phyloP scores from a whole-genome alignment of 495 filamentous ascomycete genomes.

The Penicillium pulvis region DNA sequence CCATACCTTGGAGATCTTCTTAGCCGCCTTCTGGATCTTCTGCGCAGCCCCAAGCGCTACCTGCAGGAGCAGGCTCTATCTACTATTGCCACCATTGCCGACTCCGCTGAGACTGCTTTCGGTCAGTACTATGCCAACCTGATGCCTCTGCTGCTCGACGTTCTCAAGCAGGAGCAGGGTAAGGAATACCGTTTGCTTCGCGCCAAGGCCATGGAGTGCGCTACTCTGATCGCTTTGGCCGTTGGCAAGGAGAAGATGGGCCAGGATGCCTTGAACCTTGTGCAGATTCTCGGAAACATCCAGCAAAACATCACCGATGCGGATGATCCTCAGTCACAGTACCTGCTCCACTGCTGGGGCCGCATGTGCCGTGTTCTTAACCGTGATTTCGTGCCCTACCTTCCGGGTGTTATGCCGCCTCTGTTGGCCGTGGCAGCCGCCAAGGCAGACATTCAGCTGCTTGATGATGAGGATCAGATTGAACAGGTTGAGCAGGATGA shows the following conservation, averaged over 20 bases:
- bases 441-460: constrained; percentile 94
- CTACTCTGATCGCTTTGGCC: constrained; percentile 92
- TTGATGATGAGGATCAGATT: constrained; percentile 95
- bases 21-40: constrained; percentile 74
- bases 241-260: constrained; percentile 93
- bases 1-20: constrained; percentile 92
- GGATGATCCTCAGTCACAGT: constrained; percentile 95
- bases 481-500: constrained; percentile 93
- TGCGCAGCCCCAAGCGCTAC: constrained; percentile 89
- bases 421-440: constrained; percentile 87
- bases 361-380: constrained; percentile 96
- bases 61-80: constrained; percentile 98
- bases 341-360: constrained; percentile 98
- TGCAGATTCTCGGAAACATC: constrained; percentile 82
- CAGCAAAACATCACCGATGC: constrained; percentile 86
- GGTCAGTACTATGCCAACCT: constrained; percentile 92
- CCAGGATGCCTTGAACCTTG: constrained; percentile 78
- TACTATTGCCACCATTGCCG: constrained; percentile 97
- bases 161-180: constrained; percentile 82
- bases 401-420: constrained; percentile 92
- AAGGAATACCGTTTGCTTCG: constrained; percentile 90
- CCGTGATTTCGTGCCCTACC: constrained; percentile 86
- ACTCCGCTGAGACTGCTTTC: constrained; percentile 95
- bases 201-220: constrained; percentile 99
- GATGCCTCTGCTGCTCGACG: constrained; percentile 92